These are phyloP conservation scores for Albophoma yamanashiensis DNA, from an alignment of 2,329 filamentous ascomycete genomes.

Conservation along the genomic window DNA sequence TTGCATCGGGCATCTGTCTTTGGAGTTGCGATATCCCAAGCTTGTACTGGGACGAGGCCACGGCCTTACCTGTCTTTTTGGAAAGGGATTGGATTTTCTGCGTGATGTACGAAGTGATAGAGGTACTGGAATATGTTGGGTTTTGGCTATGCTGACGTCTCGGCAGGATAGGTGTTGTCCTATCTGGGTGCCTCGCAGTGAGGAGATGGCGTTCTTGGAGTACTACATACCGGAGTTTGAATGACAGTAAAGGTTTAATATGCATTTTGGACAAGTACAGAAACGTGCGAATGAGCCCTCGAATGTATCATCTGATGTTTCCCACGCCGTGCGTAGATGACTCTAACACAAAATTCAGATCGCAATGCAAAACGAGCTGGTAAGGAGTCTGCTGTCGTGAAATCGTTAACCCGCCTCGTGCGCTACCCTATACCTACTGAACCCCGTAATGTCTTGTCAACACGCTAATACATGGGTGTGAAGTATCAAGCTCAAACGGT, in stretches of 20 bases:
- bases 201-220: not conserved
- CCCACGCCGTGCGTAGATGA: too few species aligned
- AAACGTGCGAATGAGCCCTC: not conserved
- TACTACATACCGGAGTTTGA: not conserved
- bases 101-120: not conserved
- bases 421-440: not conserved
- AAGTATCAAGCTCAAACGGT: slow-evolving; percentile 7
- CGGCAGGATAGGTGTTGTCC: not conserved
- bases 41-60: not conserved
- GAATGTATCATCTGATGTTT: too few species aligned
- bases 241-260: not conserved
- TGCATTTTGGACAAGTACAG: not conserved
- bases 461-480: too few species aligned
- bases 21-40: not conserved
- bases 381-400: not conserved
- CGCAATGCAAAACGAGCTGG: not conserved
- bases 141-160: not conserved
- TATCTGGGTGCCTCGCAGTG: not conserved
- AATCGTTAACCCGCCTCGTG: not conserved
- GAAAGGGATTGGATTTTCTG: not conserved
- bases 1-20: not conserved
- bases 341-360: not conserved
- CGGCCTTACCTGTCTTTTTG: not conserved
- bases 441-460: too few species aligned
- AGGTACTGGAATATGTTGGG: not conserved